Conservation (phyloP, 441 rosid genomes). For the Gossypium laxum region DNA sequence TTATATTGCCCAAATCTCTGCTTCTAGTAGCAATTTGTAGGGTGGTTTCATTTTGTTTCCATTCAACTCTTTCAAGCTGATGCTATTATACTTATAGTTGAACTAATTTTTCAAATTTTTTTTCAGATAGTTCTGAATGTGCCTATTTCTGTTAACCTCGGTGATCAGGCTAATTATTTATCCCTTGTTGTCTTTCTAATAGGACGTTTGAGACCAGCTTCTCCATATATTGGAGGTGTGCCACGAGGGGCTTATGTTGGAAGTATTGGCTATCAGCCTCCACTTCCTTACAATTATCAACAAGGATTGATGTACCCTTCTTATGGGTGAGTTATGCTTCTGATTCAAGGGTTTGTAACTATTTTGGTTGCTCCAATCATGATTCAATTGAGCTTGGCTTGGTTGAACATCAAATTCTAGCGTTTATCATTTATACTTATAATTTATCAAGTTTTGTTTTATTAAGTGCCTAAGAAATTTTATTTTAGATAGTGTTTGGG, state of each 20-base stretch:
- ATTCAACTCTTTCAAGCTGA: neutral
- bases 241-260: slow-evolving; percentile 65
- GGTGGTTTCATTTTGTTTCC: neutral
- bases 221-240: slow-evolving; percentile 42
- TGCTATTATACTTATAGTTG: neutral
- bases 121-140: neutral
- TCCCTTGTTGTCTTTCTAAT: slow-evolving; percentile 10
- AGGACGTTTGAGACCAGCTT: slow-evolving; percentile 63
- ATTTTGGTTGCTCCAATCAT: neutral
- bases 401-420: neutral
- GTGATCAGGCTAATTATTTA: neutral
- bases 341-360: neutral
- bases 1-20: neutral
- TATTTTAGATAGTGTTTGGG: neutral
- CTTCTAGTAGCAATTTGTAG: neutral
- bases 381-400: neutral
- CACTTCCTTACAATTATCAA: slow-evolving; percentile 57
- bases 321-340: slow-evolving; percentile 59
- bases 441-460: neutral
- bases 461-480: neutral
- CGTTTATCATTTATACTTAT: neutral
- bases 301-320: slow-evolving; percentile 72
- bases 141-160: neutral
- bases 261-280: slow-evolving; percentile 62
- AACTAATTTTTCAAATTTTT: neutral